Evolutionary conservation across 1,284 basidiomycete genomes (phyloP).

Genomic region (Laetiporus sulphureus): DNA sequence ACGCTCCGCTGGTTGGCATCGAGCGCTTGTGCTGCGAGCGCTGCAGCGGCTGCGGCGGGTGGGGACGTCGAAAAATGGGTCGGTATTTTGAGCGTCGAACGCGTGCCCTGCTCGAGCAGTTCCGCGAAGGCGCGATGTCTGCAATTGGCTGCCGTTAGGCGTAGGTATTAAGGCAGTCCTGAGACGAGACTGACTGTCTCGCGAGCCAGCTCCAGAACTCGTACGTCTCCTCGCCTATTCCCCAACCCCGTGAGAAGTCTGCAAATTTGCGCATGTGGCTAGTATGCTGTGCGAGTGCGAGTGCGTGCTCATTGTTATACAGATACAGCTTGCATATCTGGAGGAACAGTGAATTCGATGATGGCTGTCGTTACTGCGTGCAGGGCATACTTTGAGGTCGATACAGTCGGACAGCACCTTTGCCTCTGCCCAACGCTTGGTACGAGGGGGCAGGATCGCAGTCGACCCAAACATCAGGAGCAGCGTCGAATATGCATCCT

Average conservation of each 20-base stretch:
- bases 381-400: conserved; percentile 62
- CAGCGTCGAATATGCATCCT: conserved; percentile 81
- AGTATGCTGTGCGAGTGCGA: conserved; percentile 76
- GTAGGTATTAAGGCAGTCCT: not conserved
- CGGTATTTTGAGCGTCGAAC: conserved; percentile 62
- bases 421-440: conserved; percentile 97
- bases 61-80: conserved; percentile 30
- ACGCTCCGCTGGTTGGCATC: conserved; percentile 22
- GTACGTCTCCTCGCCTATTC: conserved; percentile 92
- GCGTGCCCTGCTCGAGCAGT: conserved; percentile 75
- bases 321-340: conserved; percentile 83
- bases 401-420: conserved; percentile 94
- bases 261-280: conserved; percentile 81
- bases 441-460: conserved; percentile 81
- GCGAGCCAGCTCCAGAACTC: conserved; percentile 98
- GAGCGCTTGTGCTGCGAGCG: conserved; percentile 23
- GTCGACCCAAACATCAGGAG: conserved; percentile 85
- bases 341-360: not conserved
- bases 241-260: conserved; percentile 89
- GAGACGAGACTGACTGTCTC: conserved; percentile 65
- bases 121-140: conserved; percentile 87
- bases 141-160: not conserved
- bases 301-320: conserved; percentile 78
- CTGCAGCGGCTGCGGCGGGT: conserved; percentile 21
- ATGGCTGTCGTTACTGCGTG: not conserved